Evolutionary conservation across 768 basidiomycete species (phyloP), one percentile per base, ranked within the genome.

Genomic region (Lactarius pseudohatsudake): DNA sequence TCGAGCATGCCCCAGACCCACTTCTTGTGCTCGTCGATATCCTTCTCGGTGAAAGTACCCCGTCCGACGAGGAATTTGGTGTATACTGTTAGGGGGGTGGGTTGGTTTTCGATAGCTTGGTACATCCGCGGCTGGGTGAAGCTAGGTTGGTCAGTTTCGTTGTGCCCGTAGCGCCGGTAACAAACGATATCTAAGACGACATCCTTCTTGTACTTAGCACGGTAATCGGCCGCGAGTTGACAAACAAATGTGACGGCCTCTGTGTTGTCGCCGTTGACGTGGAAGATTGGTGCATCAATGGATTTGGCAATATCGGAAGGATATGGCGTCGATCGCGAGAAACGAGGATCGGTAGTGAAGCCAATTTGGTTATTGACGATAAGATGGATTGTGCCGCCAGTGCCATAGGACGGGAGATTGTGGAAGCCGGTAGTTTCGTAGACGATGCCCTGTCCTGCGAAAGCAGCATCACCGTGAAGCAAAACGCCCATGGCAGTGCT

Each of bases 1-100:
- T 99, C 97, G 64, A 99, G 82, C 92, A 96, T 96, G 40, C 94
- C 94, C 95, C 94, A 97, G 3, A 99, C 97, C 97, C 97, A 99
- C 72, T 90, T 92, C 83, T 94, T 94, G 82, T 98, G 97, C 75
- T 98, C 96, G 75, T 96, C 95, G 61, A 98, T 93, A 74, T 98
- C 96, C 78, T 90, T 88, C 77, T 94, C 90, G 38, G 94, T 96
- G 77, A 99, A 99, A 1, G 96, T 94, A 32, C 90, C 90, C 64
- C 97, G 92, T 61, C 88, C 88, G 72, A 92, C 85, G 59, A 99
- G 81, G 80, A 91, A 90, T 75, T 96, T 92, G 69, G 92, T 86
- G 81, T 99, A 99, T 75, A 94, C 86, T 8, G 92, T 90, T 61
- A 98, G 83, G 5, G 95, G 86, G 1, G 96, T 95, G 2, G 91